Conservation (phyloP, 805 yeast genomes). For the Candida montana region DNA sequence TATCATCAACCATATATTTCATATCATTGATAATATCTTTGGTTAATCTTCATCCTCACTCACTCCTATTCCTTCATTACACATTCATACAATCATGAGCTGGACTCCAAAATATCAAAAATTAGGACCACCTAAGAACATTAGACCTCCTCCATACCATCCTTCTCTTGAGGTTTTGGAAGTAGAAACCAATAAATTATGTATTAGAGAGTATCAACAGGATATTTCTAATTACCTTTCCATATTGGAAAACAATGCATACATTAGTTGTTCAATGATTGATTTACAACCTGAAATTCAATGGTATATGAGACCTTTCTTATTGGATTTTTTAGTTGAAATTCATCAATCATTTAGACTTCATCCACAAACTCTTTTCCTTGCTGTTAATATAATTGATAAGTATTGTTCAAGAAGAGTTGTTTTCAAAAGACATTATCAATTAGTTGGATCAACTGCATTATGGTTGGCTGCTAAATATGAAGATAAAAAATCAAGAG, state of each 20-base stretch:
- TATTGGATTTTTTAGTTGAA: slow-evolving; percentile 74
- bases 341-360: slow-evolving; percentile 54
- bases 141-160: slow-evolving; percentile 23
- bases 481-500: slow-evolving; percentile 58
- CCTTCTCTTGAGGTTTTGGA: slow-evolving; percentile 43
- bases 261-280: slow-evolving; percentile 44
- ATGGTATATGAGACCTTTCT: slow-evolving; percentile 71
- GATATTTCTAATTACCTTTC: slow-evolving; percentile 39
- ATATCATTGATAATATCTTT: neutral
- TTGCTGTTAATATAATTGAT: slow-evolving; percentile 69
- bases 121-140: slow-evolving; percentile 27
- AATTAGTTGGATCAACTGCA: slow-evolving; percentile 78
- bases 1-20: neutral
- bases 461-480: slow-evolving; percentile 84
- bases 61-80: neutral
- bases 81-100: slow-evolving; percentile 1
- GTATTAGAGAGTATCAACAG: slow-evolving; percentile 36
- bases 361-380: slow-evolving; percentile 59
- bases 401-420: slow-evolving; percentile 79
- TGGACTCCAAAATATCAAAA: slow-evolving; percentile 23
- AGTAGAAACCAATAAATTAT: slow-evolving; percentile 34
- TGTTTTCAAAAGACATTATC: slow-evolving; percentile 75
- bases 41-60: neutral
- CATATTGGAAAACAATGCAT: slow-evolving; percentile 30
- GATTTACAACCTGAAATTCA: slow-evolving; percentile 83